Conservation (phyloP, 441 rosid species). For the Euphorbia corollata region DNA sequence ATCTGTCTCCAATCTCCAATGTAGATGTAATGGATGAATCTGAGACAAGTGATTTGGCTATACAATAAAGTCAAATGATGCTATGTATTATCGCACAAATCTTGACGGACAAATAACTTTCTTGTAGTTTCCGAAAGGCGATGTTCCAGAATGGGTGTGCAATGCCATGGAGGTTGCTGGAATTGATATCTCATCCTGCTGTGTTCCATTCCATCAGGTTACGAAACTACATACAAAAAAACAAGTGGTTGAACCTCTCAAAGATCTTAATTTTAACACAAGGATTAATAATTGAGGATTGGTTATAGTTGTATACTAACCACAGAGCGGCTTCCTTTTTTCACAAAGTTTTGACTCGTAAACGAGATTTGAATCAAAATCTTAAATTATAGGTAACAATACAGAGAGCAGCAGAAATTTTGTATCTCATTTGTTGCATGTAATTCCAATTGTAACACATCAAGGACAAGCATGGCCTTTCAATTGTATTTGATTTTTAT, state of each 20-base stretch:
- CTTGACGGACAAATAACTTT: slow-evolving; percentile 13
- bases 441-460: not conserved
- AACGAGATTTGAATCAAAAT: slow-evolving; percentile 9
- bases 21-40: not conserved
- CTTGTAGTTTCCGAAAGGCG: slow-evolving; percentile 63
- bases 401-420: slow-evolving; percentile 32
- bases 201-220: slow-evolving; percentile 24
- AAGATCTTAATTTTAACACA: not conserved
- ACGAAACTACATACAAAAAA: not conserved
- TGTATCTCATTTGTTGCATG: slow-evolving; percentile 27
- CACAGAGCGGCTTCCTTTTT: not conserved
- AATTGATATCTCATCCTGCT: slow-evolving; percentile 54
- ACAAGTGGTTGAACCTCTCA: not conserved
- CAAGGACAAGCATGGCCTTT: not conserved
- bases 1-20: not conserved
- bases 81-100: not conserved
- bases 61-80: not conserved
- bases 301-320: not conserved
- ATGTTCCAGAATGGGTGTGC: slow-evolving; percentile 71
- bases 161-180: slow-evolving; percentile 85
- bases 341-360: not conserved
- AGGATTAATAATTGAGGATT: not conserved
- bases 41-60: not conserved
- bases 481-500: not conserved
- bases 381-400: slow-evolving; percentile 20